Conservation (phyloP, 1,284 basidiomycete species). For the Lentinula novae-zelandiae region DNA sequence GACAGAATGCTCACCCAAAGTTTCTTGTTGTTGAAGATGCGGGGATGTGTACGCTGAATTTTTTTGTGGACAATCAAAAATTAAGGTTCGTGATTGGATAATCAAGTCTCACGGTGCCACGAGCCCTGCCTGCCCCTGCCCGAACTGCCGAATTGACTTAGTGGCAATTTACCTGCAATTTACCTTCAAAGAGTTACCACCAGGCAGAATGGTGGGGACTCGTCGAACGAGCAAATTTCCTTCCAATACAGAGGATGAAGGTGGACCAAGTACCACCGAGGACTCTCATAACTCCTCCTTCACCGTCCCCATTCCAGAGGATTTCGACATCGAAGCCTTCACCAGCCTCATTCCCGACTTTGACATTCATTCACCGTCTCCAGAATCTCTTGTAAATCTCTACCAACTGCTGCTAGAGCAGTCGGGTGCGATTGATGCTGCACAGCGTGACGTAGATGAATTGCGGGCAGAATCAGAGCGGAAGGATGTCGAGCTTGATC, state of each 20-base stretch:
- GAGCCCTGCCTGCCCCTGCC: neutral
- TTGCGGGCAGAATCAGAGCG: conserved; percentile 57
- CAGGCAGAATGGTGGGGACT: conserved; percentile 34
- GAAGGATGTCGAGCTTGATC: conserved; percentile 76
- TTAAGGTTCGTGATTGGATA: conserved; percentile 16
- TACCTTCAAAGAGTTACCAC: conserved; percentile 22
- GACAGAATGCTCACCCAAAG: conserved; percentile 36
- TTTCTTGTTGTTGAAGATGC: conserved; percentile 17
- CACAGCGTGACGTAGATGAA: conserved; percentile 61
- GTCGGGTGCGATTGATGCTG: conserved; percentile 46
- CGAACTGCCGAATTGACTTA: neutral
- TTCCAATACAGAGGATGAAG: conserved; percentile 22
- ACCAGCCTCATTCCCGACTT: conserved; percentile 49
- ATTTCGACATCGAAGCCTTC: conserved; percentile 60
- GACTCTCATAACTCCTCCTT: conserved; percentile 20
- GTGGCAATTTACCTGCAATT: neutral
- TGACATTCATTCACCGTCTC: conserved; percentile 50
- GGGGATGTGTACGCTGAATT: conserved; percentile 5
- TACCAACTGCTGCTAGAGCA: conserved; percentile 63
- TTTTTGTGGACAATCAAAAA: conserved; percentile 33
- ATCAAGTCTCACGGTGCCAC: neutral
- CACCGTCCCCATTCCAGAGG: conserved; percentile 39
- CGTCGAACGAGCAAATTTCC: conserved; percentile 38
- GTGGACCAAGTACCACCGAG: conserved; percentile 12
- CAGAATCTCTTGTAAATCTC: conserved; percentile 54